Conservation (phyloP, 2,329 filamentous ascomycete species). For the Chaetomiaceae sp. region DNA sequence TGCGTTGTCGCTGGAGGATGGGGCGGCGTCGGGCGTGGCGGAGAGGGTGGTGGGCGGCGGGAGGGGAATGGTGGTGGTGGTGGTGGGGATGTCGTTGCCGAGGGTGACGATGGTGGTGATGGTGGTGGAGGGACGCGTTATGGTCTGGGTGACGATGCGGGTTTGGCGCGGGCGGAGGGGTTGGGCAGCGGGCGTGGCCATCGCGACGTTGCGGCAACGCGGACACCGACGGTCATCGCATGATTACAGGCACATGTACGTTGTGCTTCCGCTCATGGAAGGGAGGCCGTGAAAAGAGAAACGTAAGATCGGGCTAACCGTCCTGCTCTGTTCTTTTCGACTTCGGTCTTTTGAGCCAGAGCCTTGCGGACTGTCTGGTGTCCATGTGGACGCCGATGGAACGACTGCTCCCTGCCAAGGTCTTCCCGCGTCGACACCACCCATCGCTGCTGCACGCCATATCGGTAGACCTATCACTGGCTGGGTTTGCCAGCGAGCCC, state of each 20-base stretch:
- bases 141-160: conserved; percentile 33
- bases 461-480: conserved; percentile 1
- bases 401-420: conserved; percentile 1
- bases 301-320: no score
- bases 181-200: background rate
- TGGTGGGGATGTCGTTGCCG: conserved; percentile 15
- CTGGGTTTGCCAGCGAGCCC: background rate
- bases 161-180: conserved; percentile 9
- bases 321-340: no score
- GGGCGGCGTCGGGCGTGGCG: conserved; percentile 9
- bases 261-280: no score
- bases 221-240: background rate
- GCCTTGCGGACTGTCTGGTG: no score
- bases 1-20: conserved; percentile 15
- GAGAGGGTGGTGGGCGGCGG: conserved; percentile 12
- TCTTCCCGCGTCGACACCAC: background rate
- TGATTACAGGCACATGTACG: no score
- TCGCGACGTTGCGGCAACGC: background rate
- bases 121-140: conserved; percentile 31
- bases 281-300: no score
- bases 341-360: no score
- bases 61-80: conserved; percentile 12
- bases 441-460: conserved; percentile 6
- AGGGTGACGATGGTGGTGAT: conserved; percentile 33
- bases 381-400: background rate